phyloP scores from a whole-genome alignment of 192 early-diverging fungal species.

The Spinellus fusiger region DNA sequence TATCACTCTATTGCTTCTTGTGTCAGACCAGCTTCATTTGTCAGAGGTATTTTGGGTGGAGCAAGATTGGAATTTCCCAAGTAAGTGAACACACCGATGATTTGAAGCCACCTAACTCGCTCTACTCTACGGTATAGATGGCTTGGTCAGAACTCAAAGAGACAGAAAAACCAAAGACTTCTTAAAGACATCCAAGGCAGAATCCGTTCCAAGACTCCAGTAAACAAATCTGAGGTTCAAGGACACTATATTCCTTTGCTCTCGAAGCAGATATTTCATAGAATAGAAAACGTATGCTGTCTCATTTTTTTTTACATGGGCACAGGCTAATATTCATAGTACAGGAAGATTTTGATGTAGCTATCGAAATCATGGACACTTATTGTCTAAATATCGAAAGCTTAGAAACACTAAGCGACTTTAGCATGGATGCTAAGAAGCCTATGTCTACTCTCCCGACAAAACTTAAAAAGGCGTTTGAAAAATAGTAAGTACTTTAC shows the following conservation, averaged over 20 bases:
- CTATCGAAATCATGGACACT: conserved; percentile 86
- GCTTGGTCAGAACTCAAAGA: conserved; percentile 87
- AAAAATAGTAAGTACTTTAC: neutral
- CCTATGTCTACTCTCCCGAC: neutral
- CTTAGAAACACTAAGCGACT: conserved; percentile 76
- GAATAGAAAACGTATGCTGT: conserved; percentile 12
- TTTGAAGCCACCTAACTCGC: conserved; percentile 10
- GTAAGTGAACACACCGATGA: conserved; percentile 26
- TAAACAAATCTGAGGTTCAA: conserved; percentile 82
- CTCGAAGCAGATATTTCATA: conserved; percentile 46
- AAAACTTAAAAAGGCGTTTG: neutral
- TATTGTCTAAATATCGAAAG: conserved; percentile 89
- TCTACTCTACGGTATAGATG: conserved; percentile 60
- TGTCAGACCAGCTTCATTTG: conserved; percentile 76
- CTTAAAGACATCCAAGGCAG: conserved; percentile 82
- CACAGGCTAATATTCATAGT: conserved; percentile 13
- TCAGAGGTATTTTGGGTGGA: conserved; percentile 55
- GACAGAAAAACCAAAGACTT: conserved; percentile 60
- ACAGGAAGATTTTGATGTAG: conserved; percentile 13
- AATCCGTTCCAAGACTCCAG: conserved; percentile 74
- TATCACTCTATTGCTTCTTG: conserved; percentile 83
- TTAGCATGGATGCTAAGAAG: conserved; percentile 43
- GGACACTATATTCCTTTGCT: conserved; percentile 81
- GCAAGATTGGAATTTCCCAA: conserved; percentile 22
- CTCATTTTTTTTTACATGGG: neutral